phyloP scores from a whole-genome alignment of 208 protist genomes.

The Leishmania mexicana region DNA sequence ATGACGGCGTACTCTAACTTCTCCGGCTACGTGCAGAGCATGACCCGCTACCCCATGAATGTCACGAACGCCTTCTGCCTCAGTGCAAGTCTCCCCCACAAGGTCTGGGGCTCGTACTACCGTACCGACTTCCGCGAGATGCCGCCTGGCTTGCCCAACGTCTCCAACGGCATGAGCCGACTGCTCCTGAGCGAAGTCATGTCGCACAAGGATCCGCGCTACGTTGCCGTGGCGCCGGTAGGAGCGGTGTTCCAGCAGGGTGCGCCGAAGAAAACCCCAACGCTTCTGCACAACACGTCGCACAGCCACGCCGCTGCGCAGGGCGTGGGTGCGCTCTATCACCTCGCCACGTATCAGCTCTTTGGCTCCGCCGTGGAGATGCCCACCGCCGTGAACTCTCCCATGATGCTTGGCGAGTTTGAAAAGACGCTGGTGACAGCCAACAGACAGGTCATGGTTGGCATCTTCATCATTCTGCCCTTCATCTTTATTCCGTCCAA shows the following conservation, averaged over 20 bases:
- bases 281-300: constrained; percentile 69
- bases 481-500: constrained; percentile 86
- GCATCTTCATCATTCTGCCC: constrained; percentile 81
- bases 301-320: constrained; percentile 57
- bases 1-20: constrained; percentile 31
- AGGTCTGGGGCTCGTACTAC: constrained; percentile 37
- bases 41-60: constrained; percentile 1
- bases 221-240: constrained; percentile 53
- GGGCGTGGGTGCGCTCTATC: constrained; percentile 58
- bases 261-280: constrained; percentile 26
- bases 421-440: constrained; percentile 56
- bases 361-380: constrained; percentile 32
- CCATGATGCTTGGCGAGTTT: constrained; percentile 64
- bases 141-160: constrained; percentile 23
- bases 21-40: constrained; percentile 10
- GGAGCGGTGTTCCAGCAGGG: constrained; percentile 29
- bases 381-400: constrained; percentile 55
- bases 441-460: constrained; percentile 63
- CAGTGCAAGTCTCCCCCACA: constrained; percentile 14
- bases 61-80: constrained; percentile 39
- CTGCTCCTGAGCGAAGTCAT: constrained; percentile 31
- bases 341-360: constrained; percentile 52
- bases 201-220: constrained; percentile 40
- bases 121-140: constrained; percentile 27
- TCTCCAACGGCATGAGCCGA: constrained; percentile 39